Base-by-base conservation (phyloP, 306 rosid genomes). In the Cucurbita moschata region DNA sequence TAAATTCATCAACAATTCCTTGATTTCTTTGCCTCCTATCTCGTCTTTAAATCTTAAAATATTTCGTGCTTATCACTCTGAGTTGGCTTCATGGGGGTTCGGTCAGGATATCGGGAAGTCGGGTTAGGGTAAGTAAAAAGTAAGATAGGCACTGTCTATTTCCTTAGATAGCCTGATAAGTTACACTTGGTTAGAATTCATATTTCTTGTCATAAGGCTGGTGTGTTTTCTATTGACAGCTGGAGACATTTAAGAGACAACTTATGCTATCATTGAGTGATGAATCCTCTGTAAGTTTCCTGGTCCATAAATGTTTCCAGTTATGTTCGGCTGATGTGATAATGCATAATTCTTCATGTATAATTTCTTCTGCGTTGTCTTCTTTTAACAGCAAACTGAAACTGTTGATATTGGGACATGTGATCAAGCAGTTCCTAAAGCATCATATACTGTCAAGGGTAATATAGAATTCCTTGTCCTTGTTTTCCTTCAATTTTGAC, bases 401-500 rank as follows among this genome's bases (percentile, higher is more conserved):
- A 82, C 96, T 75, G 87, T 95, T 83, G 99, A 95, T 85, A 95
- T 95, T 78, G 77, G 91, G 81, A 95, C 99, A 79, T 90, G 96
- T 84, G 98, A 90, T 73, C 97, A 86, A 74, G 79, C 92, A 52
- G 83, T 89, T 84, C 96, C 96, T 8, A 95, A 83, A 87, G 96
- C 97, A 51, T 88, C 97, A 51, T 88, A 85, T 82, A 96, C 96
- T 53, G 88, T 82, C 60, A 86, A 88, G 80, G 96, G 96, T 95
- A 91, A 58, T 53, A 35, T 75, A 79, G 71, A 54, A 68, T 54
- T 61, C 26, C 64, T 74, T 77, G 69, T 23, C 54, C 72, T 75
- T 35, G 59, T 52, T 49, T 76, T 77, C 59, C 14, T 52, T 76
- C 70, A 75, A 60, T 47, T 35, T 44, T 44, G 42, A 58, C 75